Conservation (phyloP, 2,329 filamentous ascomycete species). For the Cladosporium sp. region DNA sequence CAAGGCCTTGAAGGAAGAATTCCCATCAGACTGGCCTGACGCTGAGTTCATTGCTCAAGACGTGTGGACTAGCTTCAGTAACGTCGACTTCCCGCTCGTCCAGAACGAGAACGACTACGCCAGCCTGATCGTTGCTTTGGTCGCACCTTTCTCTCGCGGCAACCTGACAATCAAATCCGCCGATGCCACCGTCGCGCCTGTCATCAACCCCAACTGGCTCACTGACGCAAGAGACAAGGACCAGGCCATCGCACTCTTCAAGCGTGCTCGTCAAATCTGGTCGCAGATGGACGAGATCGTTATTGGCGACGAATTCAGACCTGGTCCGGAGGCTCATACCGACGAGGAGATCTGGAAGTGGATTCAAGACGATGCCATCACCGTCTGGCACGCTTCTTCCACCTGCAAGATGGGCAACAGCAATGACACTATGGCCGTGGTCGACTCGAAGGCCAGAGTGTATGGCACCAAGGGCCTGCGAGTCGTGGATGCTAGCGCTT, state of each 20-base stretch:
- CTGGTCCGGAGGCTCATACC: constrained; percentile 19
- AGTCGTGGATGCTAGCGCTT: constrained; percentile 23
- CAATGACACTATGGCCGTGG: constrained; percentile 19
- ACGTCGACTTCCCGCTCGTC: constrained; percentile 20
- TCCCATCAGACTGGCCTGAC: constrained; percentile 34
- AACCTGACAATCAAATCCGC: constrained; percentile 31
- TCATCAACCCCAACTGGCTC: constrained; percentile 36
- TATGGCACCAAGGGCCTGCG: constrained; percentile 19
- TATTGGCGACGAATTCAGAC: constrained; percentile 26
- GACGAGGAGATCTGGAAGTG: constrained; percentile 13
- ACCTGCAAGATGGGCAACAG: constrained; percentile 20
- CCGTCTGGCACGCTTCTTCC: constrained; percentile 12
- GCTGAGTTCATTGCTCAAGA: constrained; percentile 22
- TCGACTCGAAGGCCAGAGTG: constrained; percentile 20
- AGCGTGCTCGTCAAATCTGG: constrained; percentile 29
- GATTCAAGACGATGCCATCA: constrained; percentile 5
- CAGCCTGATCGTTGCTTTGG: constrained; percentile 28
- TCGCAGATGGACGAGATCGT: constrained; percentile 24
- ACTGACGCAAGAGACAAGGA: constrained; percentile 29
- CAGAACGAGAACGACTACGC: constrained; percentile 30
- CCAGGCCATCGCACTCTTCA: constrained; percentile 31
- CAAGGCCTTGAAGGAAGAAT: constrained; percentile 13
- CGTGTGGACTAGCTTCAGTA: constrained; percentile 15
- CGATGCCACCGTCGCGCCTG: constrained; percentile 26
- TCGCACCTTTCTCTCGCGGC: constrained; percentile 34